A percentile compares a stretch with the other conserved stretches of the same genome.
These are phyloP conservation scores for Lactifluus echinatus DNA, from an alignment of 768 basidiomycete genomes.

Conservation along the genomic window DNA sequence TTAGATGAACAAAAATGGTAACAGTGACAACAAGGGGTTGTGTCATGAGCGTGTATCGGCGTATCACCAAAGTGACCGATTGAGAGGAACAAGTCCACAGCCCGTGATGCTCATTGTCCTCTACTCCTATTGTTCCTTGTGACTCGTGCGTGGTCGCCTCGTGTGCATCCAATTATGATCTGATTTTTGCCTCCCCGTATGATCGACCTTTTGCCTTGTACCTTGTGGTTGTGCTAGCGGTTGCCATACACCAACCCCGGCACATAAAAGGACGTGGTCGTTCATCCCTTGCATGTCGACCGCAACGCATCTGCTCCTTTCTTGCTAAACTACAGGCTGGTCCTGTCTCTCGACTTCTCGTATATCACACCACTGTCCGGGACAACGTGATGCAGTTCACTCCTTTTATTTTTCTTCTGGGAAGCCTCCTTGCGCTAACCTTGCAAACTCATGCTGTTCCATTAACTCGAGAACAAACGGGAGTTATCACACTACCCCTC, in stretches of 20 bases:
- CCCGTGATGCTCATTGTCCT: too few relatives aligned
- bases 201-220: too few relatives aligned
- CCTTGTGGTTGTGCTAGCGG: background rate
- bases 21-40: too few relatives aligned
- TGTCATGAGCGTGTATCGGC: too few relatives aligned
- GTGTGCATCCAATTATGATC: too few relatives aligned
- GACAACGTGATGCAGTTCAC: slow-evolving; percentile 46
- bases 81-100: too few relatives aligned
- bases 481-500: slow-evolving; percentile 36
- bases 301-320: background rate
- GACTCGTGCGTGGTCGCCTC: too few relatives aligned
- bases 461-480: slow-evolving; percentile 23
- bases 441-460: slow-evolving; percentile 37
- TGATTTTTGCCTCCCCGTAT: too few relatives aligned
- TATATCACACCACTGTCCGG: slow-evolving; percentile 64
- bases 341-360: background rate
- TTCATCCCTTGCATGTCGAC: background rate
- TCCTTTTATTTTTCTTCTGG: slow-evolving; percentile 41
- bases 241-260: background rate
- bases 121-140: too few relatives aligned
- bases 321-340: slow-evolving; percentile 1
- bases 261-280: background rate
- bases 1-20: too few relatives aligned
- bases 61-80: too few relatives aligned
- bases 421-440: slow-evolving; percentile 39